Conservation (phyloP, 208 protist species). For the Balamuthia mandrillaris region DNA sequence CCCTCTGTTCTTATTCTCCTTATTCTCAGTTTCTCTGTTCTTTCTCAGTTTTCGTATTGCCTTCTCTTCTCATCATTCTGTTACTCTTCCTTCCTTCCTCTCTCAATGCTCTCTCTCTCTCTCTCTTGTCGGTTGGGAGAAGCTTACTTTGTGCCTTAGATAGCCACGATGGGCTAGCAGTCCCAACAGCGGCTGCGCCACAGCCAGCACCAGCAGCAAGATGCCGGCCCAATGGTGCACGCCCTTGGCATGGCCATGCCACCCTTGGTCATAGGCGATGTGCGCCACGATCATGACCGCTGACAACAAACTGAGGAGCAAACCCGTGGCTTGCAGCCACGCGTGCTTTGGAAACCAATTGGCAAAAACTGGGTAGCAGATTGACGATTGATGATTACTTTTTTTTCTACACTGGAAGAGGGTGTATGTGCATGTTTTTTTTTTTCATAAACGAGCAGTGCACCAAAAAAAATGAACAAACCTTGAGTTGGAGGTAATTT, state of each 20-base stretch:
- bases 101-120: too few relatives aligned
- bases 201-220: not conserved
- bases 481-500: not conserved
- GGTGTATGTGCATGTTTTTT: not conserved
- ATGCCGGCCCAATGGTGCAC: not conserved
- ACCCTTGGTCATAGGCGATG: not conserved
- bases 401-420: too few relatives aligned
- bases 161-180: constrained; percentile 15
- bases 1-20: too few relatives aligned
- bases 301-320: too few relatives aligned
- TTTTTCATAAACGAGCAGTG: not conserved
- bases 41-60: too few relatives aligned
- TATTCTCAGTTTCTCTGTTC: too few relatives aligned
- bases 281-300: too few relatives aligned
- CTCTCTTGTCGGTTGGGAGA: too few relatives aligned
- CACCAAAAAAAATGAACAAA: not conserved
- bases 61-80: too few relatives aligned
- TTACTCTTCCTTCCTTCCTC: too few relatives aligned
- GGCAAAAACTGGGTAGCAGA: not conserved
- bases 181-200: constrained; percentile 10
- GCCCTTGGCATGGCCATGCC: not conserved
- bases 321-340: too few relatives aligned
- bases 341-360: not conserved
- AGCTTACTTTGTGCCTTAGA: not conserved
- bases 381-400: not conserved